These are phyloP conservation scores for Crithidia acanthocephali DNA, from an alignment of 208 protist species.

Conservation along the genomic window DNA sequence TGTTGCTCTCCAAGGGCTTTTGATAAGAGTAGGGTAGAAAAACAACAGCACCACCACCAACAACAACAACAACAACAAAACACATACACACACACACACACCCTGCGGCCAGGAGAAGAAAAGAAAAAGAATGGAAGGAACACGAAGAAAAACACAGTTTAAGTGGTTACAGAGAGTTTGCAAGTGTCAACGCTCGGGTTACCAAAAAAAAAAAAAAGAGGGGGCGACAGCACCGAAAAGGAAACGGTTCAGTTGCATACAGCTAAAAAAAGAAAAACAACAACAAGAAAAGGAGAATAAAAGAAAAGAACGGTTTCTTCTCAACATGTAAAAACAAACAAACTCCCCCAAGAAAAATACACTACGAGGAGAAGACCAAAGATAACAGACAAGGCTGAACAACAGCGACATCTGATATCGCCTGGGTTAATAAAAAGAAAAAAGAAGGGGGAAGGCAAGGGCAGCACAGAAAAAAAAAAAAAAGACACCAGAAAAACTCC, in stretches of 20 bases:
- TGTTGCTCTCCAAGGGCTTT: too few relatives aligned
- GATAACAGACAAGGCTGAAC: background rate
- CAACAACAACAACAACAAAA: conserved; percentile 11
- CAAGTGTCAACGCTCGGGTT: background rate
- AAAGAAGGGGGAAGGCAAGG: too few relatives aligned
- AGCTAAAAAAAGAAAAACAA: background rate
- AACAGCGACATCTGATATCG: background rate
- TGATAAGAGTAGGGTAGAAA: background rate
- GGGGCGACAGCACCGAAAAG: background rate
- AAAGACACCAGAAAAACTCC: background rate
- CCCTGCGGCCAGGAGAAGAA: too few relatives aligned
- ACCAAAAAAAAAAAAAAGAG: background rate
- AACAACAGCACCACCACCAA: background rate
- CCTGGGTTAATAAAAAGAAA: background rate
- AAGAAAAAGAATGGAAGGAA: conserved; percentile 2
- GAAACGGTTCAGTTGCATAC: background rate
- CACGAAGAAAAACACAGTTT: background rate
- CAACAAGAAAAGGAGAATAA: background rate
- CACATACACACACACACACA: too few relatives aligned
- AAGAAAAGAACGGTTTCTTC: background rate
- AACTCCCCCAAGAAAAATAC: background rate
- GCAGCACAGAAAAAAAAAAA: background rate
- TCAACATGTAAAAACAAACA: background rate
- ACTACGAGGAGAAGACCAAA: background rate
- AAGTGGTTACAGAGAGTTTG: background rate